Percentiles rank a stretch among this genome's conserved stretches.
phyloP scores from a whole-genome alignment of 2,329 filamentous ascomycete species.

The Microdochium bolleyi region DNA sequence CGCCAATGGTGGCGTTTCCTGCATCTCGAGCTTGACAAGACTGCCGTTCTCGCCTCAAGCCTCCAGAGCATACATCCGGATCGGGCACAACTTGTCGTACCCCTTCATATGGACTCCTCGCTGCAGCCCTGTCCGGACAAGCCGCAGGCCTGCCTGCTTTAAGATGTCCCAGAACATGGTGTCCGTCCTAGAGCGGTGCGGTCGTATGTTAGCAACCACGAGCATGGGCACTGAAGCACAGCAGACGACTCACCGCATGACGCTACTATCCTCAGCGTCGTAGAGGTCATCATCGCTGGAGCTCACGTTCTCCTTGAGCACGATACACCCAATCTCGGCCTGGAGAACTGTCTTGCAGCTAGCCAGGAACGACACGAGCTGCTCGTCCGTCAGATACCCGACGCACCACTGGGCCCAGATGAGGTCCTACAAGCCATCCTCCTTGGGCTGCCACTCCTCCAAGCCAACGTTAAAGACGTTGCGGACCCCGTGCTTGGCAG shows the following conservation, averaged over 20 bases:
- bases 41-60: too few species aligned
- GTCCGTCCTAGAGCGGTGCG: conserved; percentile 46
- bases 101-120: conserved; percentile 42
- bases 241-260: conserved; percentile 53
- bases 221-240: background rate
- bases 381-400: conserved; percentile 68
- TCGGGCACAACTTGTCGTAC: conserved; percentile 40
- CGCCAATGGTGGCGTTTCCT: too few species aligned
- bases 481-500: conserved; percentile 47
- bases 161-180: conserved; percentile 65
- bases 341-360: conserved; percentile 42
- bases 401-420: conserved; percentile 92
- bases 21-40: too few species aligned
- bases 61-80: conserved; percentile 71
- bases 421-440: conserved; percentile 57
- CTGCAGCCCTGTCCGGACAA: conserved; percentile 68
- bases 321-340: conserved; percentile 42
- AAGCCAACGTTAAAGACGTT: conserved; percentile 65
- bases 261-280: conserved; percentile 67
- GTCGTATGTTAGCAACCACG: conserved; percentile 4
- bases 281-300: conserved; percentile 56
- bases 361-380: conserved; percentile 60
- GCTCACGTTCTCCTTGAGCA: conserved; percentile 75
- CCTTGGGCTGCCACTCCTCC: conserved; percentile 55
- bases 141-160: conserved; percentile 53